Base-by-base conservation (phyloP, 1,139 yeast genomes). In the Lodderomyces beijingensis region DNA sequence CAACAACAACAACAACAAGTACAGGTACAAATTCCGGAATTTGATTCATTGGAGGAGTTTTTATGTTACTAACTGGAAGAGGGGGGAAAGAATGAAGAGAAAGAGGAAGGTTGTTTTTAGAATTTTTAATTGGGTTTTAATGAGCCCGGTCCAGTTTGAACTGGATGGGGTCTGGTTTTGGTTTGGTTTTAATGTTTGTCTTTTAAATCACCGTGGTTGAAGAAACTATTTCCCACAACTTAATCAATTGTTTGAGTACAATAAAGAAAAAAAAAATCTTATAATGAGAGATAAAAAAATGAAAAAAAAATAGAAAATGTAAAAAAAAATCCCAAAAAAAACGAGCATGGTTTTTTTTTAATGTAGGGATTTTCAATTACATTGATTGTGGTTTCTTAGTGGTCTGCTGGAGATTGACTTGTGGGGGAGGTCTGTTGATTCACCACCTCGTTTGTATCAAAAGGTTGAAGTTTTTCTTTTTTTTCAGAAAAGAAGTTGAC, bases 21-120 rank as follows among this genome's bases (percentile, higher is more conserved):
- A 25, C 28, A 25, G 15, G 18, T 14, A 12, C 28, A 25, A 6
- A 9, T n/a, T 9, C 28, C 13, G 15, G 34, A 27, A 12, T 37
- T 36, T 34, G 45, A 42, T 32, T 43, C 51, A 37, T 50, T 57
- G 29, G 59, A 56, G 33, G 62, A 55, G 36, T 56, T 51, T 37
- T 53, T 57, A 42, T 46, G 54, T 38, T 52, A 54, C 32, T 55
- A 41, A 39, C 31, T 30, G 15, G 19, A 7, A 25, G 13, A 24
- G 12, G 12, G 12, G 12, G 7, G 7, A 11, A 24, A n/a, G 15
- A 13, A 11, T 11, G n/a, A 19, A 17, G 16, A 16, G n/a, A 10
- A 19, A 21, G 14, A 28, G 28, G 19, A 18, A 27, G 32, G 24
- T 22, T 33, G 22, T 19, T 19, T 19, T 19, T n/a, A n/a, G n/a